Base-by-base conservation (phyloP, 2,329 filamentous ascomycete genomes). In the Trichothecium sympodiale region DNA sequence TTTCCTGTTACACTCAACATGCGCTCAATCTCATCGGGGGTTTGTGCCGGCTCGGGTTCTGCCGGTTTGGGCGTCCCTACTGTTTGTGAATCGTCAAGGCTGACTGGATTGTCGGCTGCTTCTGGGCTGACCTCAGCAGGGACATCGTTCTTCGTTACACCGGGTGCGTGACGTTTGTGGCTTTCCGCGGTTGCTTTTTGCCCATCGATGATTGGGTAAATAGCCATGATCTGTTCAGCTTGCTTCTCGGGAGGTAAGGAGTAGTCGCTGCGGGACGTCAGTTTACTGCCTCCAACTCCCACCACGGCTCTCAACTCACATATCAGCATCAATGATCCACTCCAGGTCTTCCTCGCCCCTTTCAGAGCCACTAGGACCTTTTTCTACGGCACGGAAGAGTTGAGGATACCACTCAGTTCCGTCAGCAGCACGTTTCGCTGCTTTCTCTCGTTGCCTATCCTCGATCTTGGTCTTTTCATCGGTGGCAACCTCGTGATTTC, bases 381-480 rank as follows among this genome's bases (percentile, higher is more conserved):
- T 77, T 31, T 74, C 71, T 9, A 93, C 81, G 33, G 64, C 63
- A 41, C 87, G 74, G 67, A 98, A 98, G 10, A 96, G 70, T 43
- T 79, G 77, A 1, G 91, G 89, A 25, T 78, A 75, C 91, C 91
- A 98, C 43, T 94, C 85, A 7, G 87, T 65, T 10, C 81, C 81
- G 9, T 88, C 78, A 33, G 87, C 80, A 23, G 74, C 74, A 48
- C 91, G 73, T 50, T 76, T 76, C 14, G 87, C 81, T 2, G 91
- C 87, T 52, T 95, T 89, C 43, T 88, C 80, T 50, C 91, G 74
- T 59, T 98, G 91, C 51, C 74, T 78, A 49, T 96, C 89, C 55
- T 98, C 91, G 40, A 98, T 85, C 55, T 82, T 83, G n/a, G 84
- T 88, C 65, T 98, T 98, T 53, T 95, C 89, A 43, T 91, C 83